Evolutionary conservation across 345 rosid species (phyloP).

Genomic region (Corchorus olitorius): DNA sequence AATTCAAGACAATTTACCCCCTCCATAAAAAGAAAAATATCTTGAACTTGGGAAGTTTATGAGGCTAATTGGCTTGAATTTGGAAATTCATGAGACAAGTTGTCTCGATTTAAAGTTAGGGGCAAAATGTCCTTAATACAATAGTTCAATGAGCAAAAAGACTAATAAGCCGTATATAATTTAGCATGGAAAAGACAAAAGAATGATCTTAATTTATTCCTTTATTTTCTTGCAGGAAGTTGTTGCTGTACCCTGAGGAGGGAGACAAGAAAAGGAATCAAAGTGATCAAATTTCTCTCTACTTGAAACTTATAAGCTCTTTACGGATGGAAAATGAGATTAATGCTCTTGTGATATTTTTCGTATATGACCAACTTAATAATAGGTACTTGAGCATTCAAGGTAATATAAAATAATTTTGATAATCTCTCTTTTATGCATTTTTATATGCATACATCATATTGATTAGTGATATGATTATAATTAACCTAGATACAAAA

Average conservation of each 20-base stretch:
- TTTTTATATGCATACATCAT: neutral
- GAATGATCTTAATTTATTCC: too few relatives aligned
- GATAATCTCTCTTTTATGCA: neutral
- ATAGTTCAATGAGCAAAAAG: too few relatives aligned
- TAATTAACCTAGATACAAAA: neutral
- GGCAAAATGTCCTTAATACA: too few relatives aligned
- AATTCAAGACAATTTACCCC: too few relatives aligned
- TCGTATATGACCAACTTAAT: neutral
- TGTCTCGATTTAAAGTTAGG: too few relatives aligned
- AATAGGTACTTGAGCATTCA: neutral
- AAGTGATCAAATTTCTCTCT: neutral
- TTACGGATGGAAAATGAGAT: neutral
- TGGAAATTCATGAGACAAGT: too few relatives aligned
- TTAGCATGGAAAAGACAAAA: too few relatives aligned
- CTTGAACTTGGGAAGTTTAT: too few relatives aligned
- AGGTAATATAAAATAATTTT: neutral
- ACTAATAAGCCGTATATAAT: too few relatives aligned
- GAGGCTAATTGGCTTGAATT: too few relatives aligned
- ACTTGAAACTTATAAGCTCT: neutral
- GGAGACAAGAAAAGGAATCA: too few relatives aligned
- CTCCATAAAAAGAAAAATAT: too few relatives aligned
- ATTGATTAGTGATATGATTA: neutral
- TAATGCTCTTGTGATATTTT: neutral
- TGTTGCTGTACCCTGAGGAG: neutral
- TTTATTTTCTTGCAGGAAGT: neutral